phyloP scores from a whole-genome alignment of 805 yeast species.

The Babjeviella inositovora region DNA sequence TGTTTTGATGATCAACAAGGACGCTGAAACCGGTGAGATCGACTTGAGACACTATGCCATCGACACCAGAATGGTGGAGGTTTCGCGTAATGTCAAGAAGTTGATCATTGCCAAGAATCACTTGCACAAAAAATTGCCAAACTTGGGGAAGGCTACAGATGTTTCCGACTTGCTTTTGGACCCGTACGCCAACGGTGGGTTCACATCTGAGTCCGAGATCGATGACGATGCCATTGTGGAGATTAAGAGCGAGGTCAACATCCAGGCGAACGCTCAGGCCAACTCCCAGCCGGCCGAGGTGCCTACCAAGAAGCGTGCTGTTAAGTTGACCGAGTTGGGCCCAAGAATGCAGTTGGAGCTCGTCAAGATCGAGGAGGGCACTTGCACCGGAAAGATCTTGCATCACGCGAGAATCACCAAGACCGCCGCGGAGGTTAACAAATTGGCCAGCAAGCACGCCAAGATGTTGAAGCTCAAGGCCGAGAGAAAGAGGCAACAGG shows the following conservation, averaged over 20 bases:
- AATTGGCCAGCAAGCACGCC: conserved; percentile 53
- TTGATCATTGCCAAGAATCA: conserved; percentile 46
- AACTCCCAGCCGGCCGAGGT: conserved; percentile 5
- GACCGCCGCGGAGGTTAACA: conserved; percentile 38
- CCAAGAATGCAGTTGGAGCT: conserved; percentile 71
- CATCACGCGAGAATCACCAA: conserved; percentile 65
- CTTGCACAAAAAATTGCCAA: conserved; percentile 52
- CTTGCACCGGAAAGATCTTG: conserved; percentile 76
- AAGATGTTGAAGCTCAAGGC: conserved; percentile 44
- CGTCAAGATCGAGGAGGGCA: conserved; percentile 83
- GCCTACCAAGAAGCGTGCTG: conserved; percentile 57
- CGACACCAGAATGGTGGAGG: conserved; percentile 73
- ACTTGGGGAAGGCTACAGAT: conserved; percentile 49
- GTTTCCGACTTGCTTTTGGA: conserved; percentile 75
- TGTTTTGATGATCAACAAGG: conserved; percentile 71
- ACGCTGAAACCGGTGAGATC: conserved; percentile 51
- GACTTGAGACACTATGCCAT: conserved; percentile 85
- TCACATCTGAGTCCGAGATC: conserved; percentile 84
- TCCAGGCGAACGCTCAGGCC: conserved; percentile 4
- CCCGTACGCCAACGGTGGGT: conserved; percentile 65
- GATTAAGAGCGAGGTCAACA: conserved; percentile 9
- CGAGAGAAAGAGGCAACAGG: conserved; percentile 63
- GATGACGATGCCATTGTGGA: conserved; percentile 83
- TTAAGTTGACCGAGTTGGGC: conserved; percentile 84
- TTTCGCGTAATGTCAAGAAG: conserved; percentile 55